Evolutionary conservation across 1,284 basidiomycete genomes (phyloP), one percentile per base, ranked within the genome.

Genomic region (Puccinia horiana): DNA sequence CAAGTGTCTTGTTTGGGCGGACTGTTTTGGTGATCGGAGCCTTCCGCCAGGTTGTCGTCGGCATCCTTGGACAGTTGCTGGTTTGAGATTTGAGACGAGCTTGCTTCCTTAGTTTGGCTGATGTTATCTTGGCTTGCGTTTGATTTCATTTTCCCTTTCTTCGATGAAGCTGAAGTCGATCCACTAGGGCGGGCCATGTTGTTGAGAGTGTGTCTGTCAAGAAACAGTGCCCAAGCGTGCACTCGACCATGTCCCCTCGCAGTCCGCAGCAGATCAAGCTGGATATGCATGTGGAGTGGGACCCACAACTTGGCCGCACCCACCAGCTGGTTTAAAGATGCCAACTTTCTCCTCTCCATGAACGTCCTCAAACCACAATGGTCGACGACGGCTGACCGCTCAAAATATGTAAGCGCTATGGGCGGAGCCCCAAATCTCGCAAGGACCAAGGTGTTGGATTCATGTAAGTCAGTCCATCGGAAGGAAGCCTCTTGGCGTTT

Each of bases 1-100:
- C 88, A 88, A 23, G 90, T 88, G n/a, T 92, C 89, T 72, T 89
- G 87, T 58, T 91, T 90, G 0, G 90, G 88, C 8, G 86, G 85
- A 32, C 88, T 87, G 44, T 86, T 83, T 73, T 89, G 89, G 32
- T n/a, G 20, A n/a, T 75, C 26, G 16, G 52, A 11, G 8, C 23
- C 72, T 16, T 75, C 52, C 1, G 52, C 32, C 37, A n/a, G 37
- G 32, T 6, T 11, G 20, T 49, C 49, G 4, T 26, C 49, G 18
- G 72, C 32, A 26, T 32, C 72, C 3, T 37, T 20, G n/a, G 26
- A 26, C 18, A 0, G 44, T 35, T 40, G 2, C 20, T 54, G 26
- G 14, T 58, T 35, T n/a, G 52, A n/a, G 37, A 56, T 16, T 1
- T 29, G 49, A 4, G 52, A n/a, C n/a, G 72, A 54, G 44, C 4